Conservation (phyloP, 139 green algal genomes). For the Helicosporidium sp. region DNA sequence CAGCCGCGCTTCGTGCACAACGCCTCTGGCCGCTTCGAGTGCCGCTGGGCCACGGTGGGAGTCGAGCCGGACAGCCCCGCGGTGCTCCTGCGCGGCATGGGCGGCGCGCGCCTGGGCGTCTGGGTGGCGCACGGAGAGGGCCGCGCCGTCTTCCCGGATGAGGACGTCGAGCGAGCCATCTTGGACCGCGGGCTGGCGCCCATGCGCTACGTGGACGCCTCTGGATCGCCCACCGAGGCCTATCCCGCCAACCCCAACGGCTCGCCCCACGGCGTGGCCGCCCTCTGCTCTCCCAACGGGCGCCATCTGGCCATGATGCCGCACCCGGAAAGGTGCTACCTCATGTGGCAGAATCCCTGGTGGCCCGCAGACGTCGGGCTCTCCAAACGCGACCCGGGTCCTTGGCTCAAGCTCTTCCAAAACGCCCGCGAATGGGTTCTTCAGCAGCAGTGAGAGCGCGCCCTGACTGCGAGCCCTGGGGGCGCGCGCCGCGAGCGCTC, state of each 20-base stretch:
- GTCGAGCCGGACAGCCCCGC: constrained; percentile 57
- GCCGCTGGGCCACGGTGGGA: constrained; percentile 49
- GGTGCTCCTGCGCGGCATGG: constrained; percentile 62
- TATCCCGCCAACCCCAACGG: constrained; percentile 98
- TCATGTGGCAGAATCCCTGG: constrained; percentile 84
- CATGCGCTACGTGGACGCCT: constrained; percentile 63
- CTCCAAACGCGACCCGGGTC: constrained; percentile 45
- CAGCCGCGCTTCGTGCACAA: constrained; percentile 98
- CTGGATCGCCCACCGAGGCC: constrained; percentile 42
- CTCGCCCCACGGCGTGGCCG: constrained; percentile 79
- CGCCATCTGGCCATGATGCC: constrained; percentile 98
- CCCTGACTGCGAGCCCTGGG: too few relatives aligned
- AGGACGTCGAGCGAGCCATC: constrained; percentile 35
- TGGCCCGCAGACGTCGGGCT: constrained; percentile 29
- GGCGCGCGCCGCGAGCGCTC: too few relatives aligned
- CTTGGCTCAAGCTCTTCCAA: constrained; percentile 95
- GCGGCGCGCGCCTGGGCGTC: constrained; percentile 63
- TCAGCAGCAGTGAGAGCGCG: too few relatives aligned
- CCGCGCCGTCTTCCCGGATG: constrained; percentile 71
- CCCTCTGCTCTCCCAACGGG: constrained; percentile 68
- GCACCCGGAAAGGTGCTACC: constrained; percentile 88
- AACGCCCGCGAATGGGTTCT: constrained; percentile 81
- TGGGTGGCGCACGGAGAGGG: constrained; percentile 95
- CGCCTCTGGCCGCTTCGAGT: constrained; percentile 64
- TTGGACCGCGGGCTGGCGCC: constrained; percentile 46